These are phyloP conservation scores for Plasmodium inui DNA, from an alignment of 169 alveolate species.

Conservation along the genomic window DNA sequence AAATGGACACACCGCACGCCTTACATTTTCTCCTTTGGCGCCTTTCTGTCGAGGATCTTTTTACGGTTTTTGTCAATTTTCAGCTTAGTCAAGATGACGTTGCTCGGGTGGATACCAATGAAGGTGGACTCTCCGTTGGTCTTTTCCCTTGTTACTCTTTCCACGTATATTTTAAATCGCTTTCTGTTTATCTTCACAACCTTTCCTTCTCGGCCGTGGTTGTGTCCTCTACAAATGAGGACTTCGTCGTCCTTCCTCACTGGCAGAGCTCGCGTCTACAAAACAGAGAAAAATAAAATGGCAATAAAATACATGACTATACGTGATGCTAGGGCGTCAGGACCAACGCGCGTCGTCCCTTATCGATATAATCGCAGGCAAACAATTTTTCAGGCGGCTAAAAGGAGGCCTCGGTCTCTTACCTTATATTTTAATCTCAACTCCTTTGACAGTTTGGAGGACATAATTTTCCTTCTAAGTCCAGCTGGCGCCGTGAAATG, in stretches of 20 bases:
- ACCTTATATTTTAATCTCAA: conserved; percentile 96
- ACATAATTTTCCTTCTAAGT: conserved; percentile 97
- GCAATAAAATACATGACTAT: neutral
- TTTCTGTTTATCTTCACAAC: conserved; percentile 98
- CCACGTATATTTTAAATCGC: conserved; percentile 96
- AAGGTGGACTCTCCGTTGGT: conserved; percentile 92
- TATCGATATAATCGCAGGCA: neutral
- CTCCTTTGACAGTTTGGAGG: conserved; percentile 97
- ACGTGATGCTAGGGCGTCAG: neutral
- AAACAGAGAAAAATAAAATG: neutral
- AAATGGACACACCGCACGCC: neutral
- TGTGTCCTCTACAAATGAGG: conserved; percentile 96
- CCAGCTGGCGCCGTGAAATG: conserved; percentile 98
- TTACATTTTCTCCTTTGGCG: conserved; percentile 68
- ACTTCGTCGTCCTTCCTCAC: conserved; percentile 99
- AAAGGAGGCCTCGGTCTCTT: conserved; percentile 58
- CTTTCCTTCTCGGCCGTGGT: conserved; percentile 98
- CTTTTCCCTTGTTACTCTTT: conserved; percentile 97
- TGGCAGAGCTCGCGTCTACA: conserved; percentile 95
- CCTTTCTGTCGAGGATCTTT: conserved; percentile 93
- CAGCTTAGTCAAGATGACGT: conserved; percentile 96
- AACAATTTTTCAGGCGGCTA: neutral
- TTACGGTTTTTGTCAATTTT: conserved; percentile 95
- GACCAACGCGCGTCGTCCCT: neutral
- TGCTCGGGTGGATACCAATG: conserved; percentile 97